Conservation (phyloP, 345 rosid genomes). For the Populus ilicifolia region DNA sequence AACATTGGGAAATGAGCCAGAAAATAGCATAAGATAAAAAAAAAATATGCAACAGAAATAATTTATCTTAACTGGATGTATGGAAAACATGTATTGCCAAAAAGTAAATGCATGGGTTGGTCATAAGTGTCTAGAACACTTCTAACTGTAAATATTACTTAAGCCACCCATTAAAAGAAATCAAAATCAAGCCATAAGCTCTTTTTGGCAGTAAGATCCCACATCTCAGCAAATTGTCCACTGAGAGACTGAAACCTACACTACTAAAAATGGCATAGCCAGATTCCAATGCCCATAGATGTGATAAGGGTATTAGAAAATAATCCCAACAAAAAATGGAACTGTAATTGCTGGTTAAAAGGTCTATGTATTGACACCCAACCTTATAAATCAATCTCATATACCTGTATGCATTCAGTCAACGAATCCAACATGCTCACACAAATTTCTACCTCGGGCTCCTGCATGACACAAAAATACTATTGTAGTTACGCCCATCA, state of each 20-base stretch:
- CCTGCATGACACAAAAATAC: conserved; percentile 47
- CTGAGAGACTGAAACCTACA: neutral
- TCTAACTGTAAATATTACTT: neutral
- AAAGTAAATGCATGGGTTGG: neutral
- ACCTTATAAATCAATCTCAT: neutral
- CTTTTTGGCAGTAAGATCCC: neutral
- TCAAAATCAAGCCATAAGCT: neutral
- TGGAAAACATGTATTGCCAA: neutral
- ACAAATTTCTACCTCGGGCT: conserved; percentile 92
- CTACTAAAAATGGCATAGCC: neutral
- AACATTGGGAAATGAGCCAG: neutral
- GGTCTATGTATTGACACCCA: neutral
- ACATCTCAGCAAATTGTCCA: neutral
- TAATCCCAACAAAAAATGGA: neutral
- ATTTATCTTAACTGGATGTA: neutral
- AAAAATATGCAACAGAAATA: neutral
- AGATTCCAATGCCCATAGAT: neutral
- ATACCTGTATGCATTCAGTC: conserved; percentile 94
- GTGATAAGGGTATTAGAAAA: too few relatives aligned
- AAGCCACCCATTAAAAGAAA: neutral
- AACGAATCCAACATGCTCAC: conserved; percentile 93
- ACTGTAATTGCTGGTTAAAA: neutral
- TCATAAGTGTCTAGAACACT: neutral
- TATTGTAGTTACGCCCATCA: neutral
- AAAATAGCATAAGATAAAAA: neutral